A percentile compares a stretch with the other conserved stretches of the same genome.
Evolutionary conservation across 768 basidiomycete genomes (phyloP).

Genomic region (Crucibulum laeve): DNA sequence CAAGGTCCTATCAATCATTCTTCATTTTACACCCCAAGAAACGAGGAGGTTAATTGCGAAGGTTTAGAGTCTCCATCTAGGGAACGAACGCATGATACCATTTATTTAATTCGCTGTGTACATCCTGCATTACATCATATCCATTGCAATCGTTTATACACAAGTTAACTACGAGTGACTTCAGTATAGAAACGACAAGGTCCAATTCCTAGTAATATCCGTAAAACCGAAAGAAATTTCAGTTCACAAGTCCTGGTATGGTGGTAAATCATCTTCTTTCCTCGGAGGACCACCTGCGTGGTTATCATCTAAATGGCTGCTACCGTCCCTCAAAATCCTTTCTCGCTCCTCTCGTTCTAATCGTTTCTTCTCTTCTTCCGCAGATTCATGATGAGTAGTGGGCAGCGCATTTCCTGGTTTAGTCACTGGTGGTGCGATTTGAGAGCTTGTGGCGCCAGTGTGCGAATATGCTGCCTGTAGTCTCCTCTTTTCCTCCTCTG

Average conservation of each 20-base stretch:
- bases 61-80: constrained; percentile 42
- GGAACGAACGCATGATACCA: too few relatives aligned
- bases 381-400: constrained; percentile 16
- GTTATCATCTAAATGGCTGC: constrained; percentile 17
- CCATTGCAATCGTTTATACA: too few relatives aligned
- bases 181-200: too few relatives aligned
- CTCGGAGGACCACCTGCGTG: constrained; percentile 6
- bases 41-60: constrained; percentile 86
- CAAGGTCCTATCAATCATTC: constrained; percentile 84
- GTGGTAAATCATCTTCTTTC: constrained; percentile 43
- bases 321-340: constrained; percentile 30
- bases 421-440: constrained; percentile 4
- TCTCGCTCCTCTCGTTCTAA: constrained; percentile 66
- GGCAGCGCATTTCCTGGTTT: constrained; percentile 2
- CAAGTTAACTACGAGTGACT: too few relatives aligned
- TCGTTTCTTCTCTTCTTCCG: constrained; percentile 48
- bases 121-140: too few relatives aligned
- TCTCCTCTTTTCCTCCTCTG: constrained; percentile 66
- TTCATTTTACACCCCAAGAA: constrained; percentile 95
- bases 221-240: too few relatives aligned
- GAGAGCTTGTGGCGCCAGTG: constrained; percentile 6
- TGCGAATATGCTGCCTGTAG: constrained; percentile 35
- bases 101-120: too few relatives aligned
- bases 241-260: constrained; percentile 35
- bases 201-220: too few relatives aligned